Base-by-base conservation (phyloP, 2,329 filamentous ascomycete species). In the Diplodia corticola region DNA sequence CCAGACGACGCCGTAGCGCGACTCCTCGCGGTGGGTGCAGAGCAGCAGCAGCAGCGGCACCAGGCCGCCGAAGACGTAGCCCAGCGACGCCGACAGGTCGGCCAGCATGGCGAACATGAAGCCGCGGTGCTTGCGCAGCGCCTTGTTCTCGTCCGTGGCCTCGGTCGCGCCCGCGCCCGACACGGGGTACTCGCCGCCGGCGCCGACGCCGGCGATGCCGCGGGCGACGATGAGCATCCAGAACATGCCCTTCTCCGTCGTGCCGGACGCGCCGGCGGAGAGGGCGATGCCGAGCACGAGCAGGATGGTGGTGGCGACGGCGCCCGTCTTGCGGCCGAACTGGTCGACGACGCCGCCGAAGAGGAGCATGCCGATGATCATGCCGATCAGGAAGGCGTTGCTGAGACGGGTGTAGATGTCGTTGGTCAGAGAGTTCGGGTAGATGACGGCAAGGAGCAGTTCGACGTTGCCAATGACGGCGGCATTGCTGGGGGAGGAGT, bases 31-130 rank as follows among this genome's bases (percentile, higher is more conserved):
- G 15, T 80, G 74, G 5, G 83, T 81, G 68, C 82, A 84, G 0
- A 84, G 78, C 1, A 86, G 77, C 3, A 86, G 71, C 0, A 86
- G 77, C 9, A 86, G 72, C 1, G 84, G 82, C 0, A 85, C 80
- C 0, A 85, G 72, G 0, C 81, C 81, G 5, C 78, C 81, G 71
- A 80, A 83, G 4, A 84, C 80, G 68, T 84, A 85, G 0, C 84
- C 84, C 10, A 86, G 72, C 1, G 80, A 81, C 1, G 80, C 77
- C 0, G 84, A 82, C 5, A 86, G 73, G 69, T 86, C 81, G 1
- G 81, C 79, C 13, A 85, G 77, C 77, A 86, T 80, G n/a, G 84
- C 83, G 66, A 87, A 85, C 71, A 86, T 82, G 73, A 86, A 84
- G 3, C 85, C 84, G 44, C 84, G 77, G 40, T 78, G 78, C 67